Conservation (phyloP, 257 asterid genomes). For the Catharanthus roseus region DNA sequence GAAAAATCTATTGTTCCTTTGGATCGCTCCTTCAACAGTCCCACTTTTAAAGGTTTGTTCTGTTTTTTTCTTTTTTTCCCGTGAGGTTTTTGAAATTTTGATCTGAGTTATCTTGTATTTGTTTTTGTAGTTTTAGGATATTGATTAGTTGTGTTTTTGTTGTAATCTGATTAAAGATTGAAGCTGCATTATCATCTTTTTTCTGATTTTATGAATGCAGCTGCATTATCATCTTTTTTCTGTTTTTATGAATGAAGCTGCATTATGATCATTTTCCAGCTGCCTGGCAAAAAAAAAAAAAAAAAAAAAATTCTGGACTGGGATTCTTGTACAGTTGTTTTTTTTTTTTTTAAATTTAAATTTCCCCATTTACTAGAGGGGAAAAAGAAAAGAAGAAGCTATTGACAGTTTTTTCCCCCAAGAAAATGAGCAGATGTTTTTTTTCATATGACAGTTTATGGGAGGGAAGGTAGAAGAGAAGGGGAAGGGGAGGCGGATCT, state of each 20-base stretch:
- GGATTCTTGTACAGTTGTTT: background rate
- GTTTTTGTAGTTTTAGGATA: constrained; percentile 4
- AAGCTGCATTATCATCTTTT: constrained; percentile 4
- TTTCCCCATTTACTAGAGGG: too few species aligned
- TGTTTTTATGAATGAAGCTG: background rate
- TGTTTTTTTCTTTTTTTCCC: background rate
- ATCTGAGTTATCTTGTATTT: constrained; percentile 6
- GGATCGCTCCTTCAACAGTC: constrained; percentile 55
- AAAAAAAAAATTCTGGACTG: background rate
- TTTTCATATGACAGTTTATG: background rate
- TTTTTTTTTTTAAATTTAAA: background rate
- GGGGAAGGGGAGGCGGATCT: background rate
- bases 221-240: constrained; percentile 2
- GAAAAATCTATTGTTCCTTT: constrained; percentile 58
- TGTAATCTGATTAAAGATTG: background rate
- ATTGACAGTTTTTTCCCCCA: background rate
- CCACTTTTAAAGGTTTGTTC: constrained; percentile 52
- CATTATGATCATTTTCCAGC: background rate
- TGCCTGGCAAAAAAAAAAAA: too few species aligned
- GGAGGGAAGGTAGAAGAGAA: background rate
- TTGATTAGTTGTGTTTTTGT: constrained; percentile 4
- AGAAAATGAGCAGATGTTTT: background rate
- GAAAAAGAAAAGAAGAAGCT: too few species aligned
- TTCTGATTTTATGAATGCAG: background rate
- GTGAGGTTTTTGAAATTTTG: constrained; percentile 6